phyloP scores from a whole-genome alignment of 345 rosid species.

The Psidium guajava region DNA sequence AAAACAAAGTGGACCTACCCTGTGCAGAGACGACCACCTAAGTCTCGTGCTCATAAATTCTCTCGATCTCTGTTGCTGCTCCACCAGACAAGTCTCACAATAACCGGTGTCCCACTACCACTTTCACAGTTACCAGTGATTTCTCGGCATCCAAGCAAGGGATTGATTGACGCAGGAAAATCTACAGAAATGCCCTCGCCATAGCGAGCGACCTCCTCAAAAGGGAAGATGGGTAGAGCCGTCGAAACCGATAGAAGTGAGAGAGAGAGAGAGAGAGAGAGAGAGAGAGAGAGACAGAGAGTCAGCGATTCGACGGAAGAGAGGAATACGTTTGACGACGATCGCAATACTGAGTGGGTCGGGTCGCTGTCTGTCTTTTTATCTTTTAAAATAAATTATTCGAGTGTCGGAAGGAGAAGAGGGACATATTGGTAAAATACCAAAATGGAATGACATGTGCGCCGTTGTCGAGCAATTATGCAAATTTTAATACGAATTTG shows the following conservation, averaged over 20 bases:
- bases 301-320: not conserved
- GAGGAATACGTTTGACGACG: not conserved
- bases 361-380: not conserved
- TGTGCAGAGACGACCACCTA: conserved; percentile 23
- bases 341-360: not conserved
- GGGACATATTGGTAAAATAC: not conserved
- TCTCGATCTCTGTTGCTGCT: conserved; percentile 20
- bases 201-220: not conserved
- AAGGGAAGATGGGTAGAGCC: not conserved
- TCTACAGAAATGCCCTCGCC: not conserved
- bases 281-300: not conserved
- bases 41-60: conserved; percentile 84
- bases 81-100: conserved; percentile 15
- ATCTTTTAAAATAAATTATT: not conserved
- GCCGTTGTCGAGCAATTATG: not conserved
- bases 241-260: too few species aligned
- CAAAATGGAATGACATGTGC: not conserved
- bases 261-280: not conserved
- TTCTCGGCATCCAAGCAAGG: not conserved
- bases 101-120: conserved; percentile 16
- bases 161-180: not conserved
- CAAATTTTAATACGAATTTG: not conserved
- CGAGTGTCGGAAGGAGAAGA: not conserved
- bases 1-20: conserved; percentile 20
- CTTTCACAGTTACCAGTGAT: not conserved